Base-by-base conservation (phyloP, 768 basidiomycete genomes). In the Termitomyces sp. region DNA sequence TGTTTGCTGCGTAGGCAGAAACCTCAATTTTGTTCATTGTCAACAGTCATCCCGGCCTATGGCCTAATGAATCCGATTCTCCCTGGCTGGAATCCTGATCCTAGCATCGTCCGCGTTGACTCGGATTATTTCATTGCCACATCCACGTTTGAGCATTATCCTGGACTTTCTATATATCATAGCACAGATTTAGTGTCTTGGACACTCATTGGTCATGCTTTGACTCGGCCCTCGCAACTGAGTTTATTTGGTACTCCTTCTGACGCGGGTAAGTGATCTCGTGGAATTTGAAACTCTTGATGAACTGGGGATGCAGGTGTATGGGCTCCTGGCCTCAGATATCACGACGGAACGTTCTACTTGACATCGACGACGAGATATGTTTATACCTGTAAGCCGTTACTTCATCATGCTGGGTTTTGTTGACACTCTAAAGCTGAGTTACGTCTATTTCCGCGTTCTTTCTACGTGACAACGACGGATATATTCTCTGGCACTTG, bases 11-110 rank as follows among this genome's bases (percentile, higher is more conserved):
- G 10, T 28, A 6, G 12, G 17, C 21, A 10, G 8, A 17, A 9
- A 14, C 35, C 5, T 19, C 17, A 32, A 16, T 30, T 6, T 14
- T 23, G 17, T 12, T 19, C 12, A 16, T 37, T 6, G 12, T 11
- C 10, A 51, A 19, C 16, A 57, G 56, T 43, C 8, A 14, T 7
- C 19, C 21, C 46, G 14, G 51, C 19, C 9, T 12, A 56, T 55
- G 61, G 50, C 17, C 46, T 64, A 9, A 59, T 70, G 14, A 74
- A 75, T 46, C 74, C 74, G 8, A 73, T 76, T 14, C 61, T 76
- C 3, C 70, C 72, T 8, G 74, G 74, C 32, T 76, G 72, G 72
- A 75, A 74, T 51, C 72, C 75, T 12, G 75, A 75, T 60, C 75
- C 75, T 3, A 68, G 66, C 27, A 70, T 75, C 27, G 34, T 75